A percentile compares a stretch with the other conserved stretches of the same genome.
These are phyloP conservation scores for Heliophila coronopifolia DNA, from an alignment of 441 rosid species.

Conservation along the genomic window DNA sequence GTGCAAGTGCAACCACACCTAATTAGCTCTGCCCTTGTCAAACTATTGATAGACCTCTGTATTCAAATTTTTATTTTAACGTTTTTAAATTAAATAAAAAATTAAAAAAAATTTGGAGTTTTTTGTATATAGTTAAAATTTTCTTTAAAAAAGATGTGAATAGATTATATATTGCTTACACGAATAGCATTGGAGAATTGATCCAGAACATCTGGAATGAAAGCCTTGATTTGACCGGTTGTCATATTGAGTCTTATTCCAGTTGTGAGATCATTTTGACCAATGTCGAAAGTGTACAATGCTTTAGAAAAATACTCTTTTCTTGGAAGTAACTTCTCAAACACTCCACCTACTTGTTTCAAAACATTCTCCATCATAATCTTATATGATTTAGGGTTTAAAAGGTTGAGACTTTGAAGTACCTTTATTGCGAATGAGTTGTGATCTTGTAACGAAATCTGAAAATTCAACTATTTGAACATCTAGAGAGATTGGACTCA, in stretches of 20 bases:
- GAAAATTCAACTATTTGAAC: slow-evolving; percentile 63
- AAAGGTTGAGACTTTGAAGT: slow-evolving; percentile 13
- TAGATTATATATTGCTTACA: too few relatives aligned
- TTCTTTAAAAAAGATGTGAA: too few relatives aligned
- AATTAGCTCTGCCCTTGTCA: too few relatives aligned
- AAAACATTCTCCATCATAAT: background rate
- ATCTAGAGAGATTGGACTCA: slow-evolving; percentile 62
- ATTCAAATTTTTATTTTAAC: too few relatives aligned
- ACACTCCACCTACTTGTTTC: slow-evolving; percentile 37
- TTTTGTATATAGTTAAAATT: too few relatives aligned
- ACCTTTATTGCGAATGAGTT: slow-evolving; percentile 38
- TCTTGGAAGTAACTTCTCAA: slow-evolving; percentile 44
- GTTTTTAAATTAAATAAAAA: too few relatives aligned
- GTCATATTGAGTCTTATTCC: slow-evolving; percentile 56
- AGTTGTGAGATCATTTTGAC: slow-evolving; percentile 70
- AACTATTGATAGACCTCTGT: too few relatives aligned
- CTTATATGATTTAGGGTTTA: background rate
- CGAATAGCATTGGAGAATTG: slow-evolving; percentile 39
- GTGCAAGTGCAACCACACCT: too few relatives aligned
- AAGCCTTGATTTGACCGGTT: slow-evolving; percentile 47
- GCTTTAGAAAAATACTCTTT: slow-evolving; percentile 47
- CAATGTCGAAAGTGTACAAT: slow-evolving; percentile 66
- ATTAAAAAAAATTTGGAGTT: too few relatives aligned
- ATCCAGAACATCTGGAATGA: slow-evolving; percentile 46
- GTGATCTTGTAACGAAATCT: slow-evolving; percentile 47